phyloP scores from a whole-genome alignment of 2,329 filamentous ascomycete species.

The Monosporascus sp. region DNA sequence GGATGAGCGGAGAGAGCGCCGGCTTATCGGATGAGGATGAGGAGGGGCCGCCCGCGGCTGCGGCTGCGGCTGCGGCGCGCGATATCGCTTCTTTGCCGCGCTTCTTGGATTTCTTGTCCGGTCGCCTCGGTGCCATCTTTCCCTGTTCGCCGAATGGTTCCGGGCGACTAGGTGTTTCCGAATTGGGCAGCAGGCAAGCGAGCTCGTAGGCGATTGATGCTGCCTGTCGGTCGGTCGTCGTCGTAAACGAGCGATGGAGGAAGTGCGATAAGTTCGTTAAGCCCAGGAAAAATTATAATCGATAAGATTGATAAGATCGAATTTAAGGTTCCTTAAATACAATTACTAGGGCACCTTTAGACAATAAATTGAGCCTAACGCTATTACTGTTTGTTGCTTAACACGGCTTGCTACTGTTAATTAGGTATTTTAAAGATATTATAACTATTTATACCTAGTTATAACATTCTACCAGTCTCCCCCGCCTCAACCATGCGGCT shows the following conservation, averaged over 20 bases:
- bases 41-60: constrained; percentile 13
- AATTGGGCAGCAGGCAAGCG: too few species aligned
- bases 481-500: too few species aligned
- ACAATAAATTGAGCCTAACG: too few species aligned
- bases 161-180: too few species aligned
- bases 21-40: not conserved
- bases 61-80: constrained; percentile 13
- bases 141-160: not conserved
- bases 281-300: constrained; percentile 20
- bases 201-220: too few species aligned
- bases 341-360: too few species aligned
- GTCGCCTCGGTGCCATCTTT: constrained; percentile 27
- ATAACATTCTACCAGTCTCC: too few species aligned
- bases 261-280: not conserved
- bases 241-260: not conserved
- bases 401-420: too few species aligned
- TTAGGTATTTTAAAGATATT: too few species aligned
- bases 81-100: constrained; percentile 20
- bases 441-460: too few species aligned
- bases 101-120: constrained; percentile 27
- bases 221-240: not conserved
- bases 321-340: not conserved
- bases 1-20: constrained; percentile 21
- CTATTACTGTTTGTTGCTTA: too few species aligned
- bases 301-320: constrained; percentile 13